Conservation (phyloP, 2,329 filamentous ascomycete species). For the Lanzia echinophila region DNA sequence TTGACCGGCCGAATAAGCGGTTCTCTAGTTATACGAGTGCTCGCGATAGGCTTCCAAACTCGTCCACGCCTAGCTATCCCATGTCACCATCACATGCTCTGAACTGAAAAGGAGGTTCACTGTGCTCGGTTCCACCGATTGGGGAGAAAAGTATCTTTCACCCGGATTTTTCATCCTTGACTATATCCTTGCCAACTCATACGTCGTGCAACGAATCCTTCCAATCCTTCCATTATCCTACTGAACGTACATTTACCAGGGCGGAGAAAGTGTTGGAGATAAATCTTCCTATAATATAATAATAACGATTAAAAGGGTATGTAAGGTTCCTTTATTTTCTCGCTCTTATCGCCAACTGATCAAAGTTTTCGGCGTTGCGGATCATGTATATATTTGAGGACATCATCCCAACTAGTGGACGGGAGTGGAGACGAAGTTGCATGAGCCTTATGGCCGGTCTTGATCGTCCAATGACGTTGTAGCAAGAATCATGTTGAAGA, state of each 20-base stretch:
- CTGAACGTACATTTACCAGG: not conserved
- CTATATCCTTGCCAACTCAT: not conserved
- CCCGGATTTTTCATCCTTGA: not conserved
- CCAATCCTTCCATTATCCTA: not conserved
- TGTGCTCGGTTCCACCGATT: not conserved
- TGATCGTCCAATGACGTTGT: slow-evolving; percentile 8
- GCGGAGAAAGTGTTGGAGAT: not conserved
- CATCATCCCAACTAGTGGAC: slow-evolving; percentile 17
- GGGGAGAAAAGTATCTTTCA: not conserved
- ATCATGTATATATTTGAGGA: slow-evolving; percentile 15
- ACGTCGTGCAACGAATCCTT: not conserved
- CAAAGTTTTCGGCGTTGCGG: slow-evolving; percentile 9
- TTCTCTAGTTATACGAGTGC: not conserved
- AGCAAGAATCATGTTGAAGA: slow-evolving; percentile 7
- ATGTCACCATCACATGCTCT: slow-evolving; percentile 1
- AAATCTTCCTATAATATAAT: not conserved
- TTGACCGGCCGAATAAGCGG: slow-evolving; percentile 2
- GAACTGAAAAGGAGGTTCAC: not conserved
- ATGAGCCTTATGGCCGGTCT: slow-evolving; percentile 25
- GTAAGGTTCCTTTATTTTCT: not conserved
- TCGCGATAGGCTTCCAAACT: not conserved
- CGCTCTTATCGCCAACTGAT: not conserved
- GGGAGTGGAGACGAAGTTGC: slow-evolving; percentile 19
- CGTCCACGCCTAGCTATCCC: not conserved
- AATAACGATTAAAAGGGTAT: not conserved